These are phyloP conservation scores for Citrus medica DNA, from an alignment of 345 rosid species.

Conservation along the genomic window DNA sequence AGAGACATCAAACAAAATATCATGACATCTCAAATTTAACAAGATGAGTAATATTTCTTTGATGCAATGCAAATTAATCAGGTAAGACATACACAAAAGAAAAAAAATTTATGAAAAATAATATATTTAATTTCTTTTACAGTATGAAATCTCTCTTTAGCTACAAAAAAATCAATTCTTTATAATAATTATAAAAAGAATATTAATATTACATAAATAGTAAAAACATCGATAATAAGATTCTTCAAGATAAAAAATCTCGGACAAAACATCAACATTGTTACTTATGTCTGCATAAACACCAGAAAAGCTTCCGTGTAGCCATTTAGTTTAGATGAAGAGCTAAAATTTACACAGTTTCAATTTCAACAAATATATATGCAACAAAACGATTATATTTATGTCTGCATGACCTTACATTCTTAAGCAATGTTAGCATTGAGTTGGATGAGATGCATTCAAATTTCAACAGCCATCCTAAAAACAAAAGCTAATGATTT, in stretches of 20 bases:
- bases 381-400: background rate
- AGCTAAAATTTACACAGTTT: background rate
- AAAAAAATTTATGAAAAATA: background rate
- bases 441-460: background rate
- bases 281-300: background rate
- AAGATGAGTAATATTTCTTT: background rate
- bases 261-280: background rate
- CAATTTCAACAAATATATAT: background rate
- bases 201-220: background rate
- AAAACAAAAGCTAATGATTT: background rate
- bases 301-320: background rate
- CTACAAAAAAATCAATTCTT: background rate
- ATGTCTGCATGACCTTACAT: background rate
- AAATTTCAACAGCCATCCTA: constrained; percentile 1
- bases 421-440: background rate
- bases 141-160: background rate
- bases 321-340: background rate
- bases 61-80: background rate
- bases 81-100: background rate
- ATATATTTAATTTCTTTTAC: background rate
- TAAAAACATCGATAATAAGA: background rate
- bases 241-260: background rate
- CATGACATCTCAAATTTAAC: background rate
- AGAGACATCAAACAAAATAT: background rate
- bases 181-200: background rate